Percentiles rank a stretch among this genome's conserved stretches.
phyloP scores from a whole-genome alignment of 768 basidiomycete species.

The Suillus fuscotomentosus region DNA sequence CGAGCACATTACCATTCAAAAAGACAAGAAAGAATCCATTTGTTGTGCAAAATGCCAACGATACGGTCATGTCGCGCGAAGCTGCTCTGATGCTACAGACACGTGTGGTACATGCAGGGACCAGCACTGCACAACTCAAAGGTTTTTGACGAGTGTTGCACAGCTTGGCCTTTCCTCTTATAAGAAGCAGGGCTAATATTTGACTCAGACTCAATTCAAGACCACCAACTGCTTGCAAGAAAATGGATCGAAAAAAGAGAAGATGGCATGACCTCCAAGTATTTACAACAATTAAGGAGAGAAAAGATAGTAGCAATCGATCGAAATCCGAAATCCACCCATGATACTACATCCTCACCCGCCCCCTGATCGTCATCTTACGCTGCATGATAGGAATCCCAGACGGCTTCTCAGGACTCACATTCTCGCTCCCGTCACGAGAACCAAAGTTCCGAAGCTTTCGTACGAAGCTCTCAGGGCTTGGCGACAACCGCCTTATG shows the following conservation, averaged over 20 bases:
- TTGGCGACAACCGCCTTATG: conserved; percentile 1
- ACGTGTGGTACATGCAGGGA: too few relatives aligned
- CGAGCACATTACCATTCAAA: too few relatives aligned
- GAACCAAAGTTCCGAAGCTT: conserved; percentile 24
- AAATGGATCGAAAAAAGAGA: not conserved
- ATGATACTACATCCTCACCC: conserved; percentile 12
- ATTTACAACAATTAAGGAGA: not conserved
- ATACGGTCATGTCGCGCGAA: too few relatives aligned
- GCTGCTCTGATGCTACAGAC: too few relatives aligned
- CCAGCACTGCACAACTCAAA: too few relatives aligned
- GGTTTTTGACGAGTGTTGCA: too few relatives aligned
- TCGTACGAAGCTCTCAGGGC: conserved; percentile 21
- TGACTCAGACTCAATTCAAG: not conserved
- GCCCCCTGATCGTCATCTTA: conserved; percentile 26
- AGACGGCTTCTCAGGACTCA: conserved; percentile 24
- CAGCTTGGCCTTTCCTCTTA: too few relatives aligned
- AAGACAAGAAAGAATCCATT: too few relatives aligned
- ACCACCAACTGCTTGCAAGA: not conserved
- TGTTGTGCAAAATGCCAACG: too few relatives aligned
- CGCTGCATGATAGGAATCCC: conserved; percentile 28
- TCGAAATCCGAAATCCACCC: not conserved
- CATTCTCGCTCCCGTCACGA: conserved; percentile 13
- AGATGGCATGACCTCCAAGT: not conserved
- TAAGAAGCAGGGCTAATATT: too few relatives aligned
- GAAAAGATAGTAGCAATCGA: not conserved